These are phyloP conservation scores for Thymus mandschuricus DNA, from an alignment of 257 asterid genomes.

Conservation along the genomic window DNA sequence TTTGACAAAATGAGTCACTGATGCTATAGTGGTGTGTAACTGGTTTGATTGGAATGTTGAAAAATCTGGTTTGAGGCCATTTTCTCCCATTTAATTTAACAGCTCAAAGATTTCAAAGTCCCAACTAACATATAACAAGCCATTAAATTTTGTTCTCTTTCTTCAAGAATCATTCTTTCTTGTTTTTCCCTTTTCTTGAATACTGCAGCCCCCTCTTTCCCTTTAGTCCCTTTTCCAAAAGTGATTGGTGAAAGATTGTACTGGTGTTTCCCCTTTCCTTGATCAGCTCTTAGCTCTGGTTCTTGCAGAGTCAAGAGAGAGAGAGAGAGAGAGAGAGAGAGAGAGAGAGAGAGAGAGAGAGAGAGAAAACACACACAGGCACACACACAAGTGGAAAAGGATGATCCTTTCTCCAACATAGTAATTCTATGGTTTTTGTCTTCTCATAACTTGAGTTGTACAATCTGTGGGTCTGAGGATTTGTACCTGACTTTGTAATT, in stretches of 20 bases:
- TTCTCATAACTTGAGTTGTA: constrained; percentile 34
- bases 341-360: background rate
- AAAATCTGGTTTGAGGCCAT: constrained; percentile 23
- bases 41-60: constrained; percentile 40
- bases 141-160: background rate
- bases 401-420: constrained; percentile 32
- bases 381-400: constrained; percentile 18
- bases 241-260: constrained; percentile 38
- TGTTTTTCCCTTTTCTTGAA: constrained; percentile 13
- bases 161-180: constrained; percentile 2
- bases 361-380: constrained; percentile 1
- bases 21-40: constrained; percentile 31
- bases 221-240: constrained; percentile 40
- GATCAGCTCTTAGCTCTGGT: constrained; percentile 42
- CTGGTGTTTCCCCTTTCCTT: constrained; percentile 31
- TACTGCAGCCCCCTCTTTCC: constrained; percentile 33
- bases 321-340: background rate
- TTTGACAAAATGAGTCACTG: constrained; percentile 44
- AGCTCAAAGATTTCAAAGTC: constrained; percentile 27
- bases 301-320: constrained; percentile 17
- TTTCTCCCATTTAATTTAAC: constrained; percentile 14
- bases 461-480: constrained; percentile 43
- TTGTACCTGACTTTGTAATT: constrained; percentile 26
- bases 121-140: constrained; percentile 33
- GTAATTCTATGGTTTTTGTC: constrained; percentile 27